Evolutionary conservation across 768 basidiomycete species (phyloP).

Genomic region (Chalciporus sphaerocephalus): DNA sequence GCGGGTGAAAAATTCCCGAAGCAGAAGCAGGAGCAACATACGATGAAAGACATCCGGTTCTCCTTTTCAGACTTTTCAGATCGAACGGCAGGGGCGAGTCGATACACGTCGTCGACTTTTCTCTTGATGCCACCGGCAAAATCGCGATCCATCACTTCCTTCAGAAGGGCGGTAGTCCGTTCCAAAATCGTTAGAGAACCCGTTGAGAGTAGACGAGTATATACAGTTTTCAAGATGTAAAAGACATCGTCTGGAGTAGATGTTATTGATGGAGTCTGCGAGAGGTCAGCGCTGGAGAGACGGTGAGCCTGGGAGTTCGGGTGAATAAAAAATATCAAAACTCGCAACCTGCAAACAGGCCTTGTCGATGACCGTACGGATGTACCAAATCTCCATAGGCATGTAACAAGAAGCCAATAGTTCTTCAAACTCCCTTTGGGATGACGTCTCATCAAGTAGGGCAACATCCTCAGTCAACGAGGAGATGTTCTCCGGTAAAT

Average conservation of each 20-base stretch:
- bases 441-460: slow-evolving; percentile 47
- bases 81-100: slow-evolving; percentile 47
- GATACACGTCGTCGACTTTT: slow-evolving; percentile 87
- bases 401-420: slow-evolving; percentile 73
- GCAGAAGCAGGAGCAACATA: slow-evolving; percentile 37
- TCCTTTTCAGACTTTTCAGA: slow-evolving; percentile 81
- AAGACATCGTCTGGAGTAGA: slow-evolving; percentile 93
- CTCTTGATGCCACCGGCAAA: slow-evolving; percentile 76
- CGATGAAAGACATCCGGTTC: slow-evolving; percentile 75
- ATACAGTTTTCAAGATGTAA: slow-evolving; percentile 86
- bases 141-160: slow-evolving; percentile 76
- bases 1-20: neutral
- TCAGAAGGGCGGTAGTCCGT: slow-evolving; percentile 56
- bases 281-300: slow-evolving; percentile 68
- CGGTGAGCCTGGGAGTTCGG: slow-evolving; percentile 69
- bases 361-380: slow-evolving; percentile 82
- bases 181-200: slow-evolving; percentile 61
- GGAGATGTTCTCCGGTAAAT: neutral
- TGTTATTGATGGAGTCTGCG: slow-evolving; percentile 58
- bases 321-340: neutral
- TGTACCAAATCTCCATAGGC: slow-evolving; percentile 91
- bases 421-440: slow-evolving; percentile 57
- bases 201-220: slow-evolving; percentile 72
- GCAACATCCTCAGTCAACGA: slow-evolving; percentile 9
- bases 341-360: slow-evolving; percentile 35